Evolutionary conservation across 2,329 filamentous ascomycete genomes (phyloP).

Genomic region (Talaromyces piceae): DNA sequence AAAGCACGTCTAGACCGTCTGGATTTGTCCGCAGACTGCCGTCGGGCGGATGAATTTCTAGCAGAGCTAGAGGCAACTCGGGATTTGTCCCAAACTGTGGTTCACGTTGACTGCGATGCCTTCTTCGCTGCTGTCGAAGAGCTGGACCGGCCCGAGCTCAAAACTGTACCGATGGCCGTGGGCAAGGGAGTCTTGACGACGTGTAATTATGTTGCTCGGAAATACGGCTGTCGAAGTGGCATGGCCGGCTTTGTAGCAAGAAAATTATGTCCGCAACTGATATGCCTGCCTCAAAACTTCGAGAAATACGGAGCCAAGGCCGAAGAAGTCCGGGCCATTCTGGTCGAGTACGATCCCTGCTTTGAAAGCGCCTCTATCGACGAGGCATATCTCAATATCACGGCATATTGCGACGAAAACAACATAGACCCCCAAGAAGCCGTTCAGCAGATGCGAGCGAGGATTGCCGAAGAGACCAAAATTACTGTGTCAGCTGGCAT

Average conservation of each 20-base stretch:
- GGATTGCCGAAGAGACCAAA: conserved; percentile 67
- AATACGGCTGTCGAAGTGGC: conserved; percentile 83
- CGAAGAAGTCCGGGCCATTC: conserved; percentile 71
- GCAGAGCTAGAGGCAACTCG: conserved; percentile 68
- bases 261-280: conserved; percentile 81
- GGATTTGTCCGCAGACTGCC: conserved; percentile 65
- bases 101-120: conserved; percentile 94
- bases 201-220: conserved; percentile 82
- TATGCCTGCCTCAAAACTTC: conserved; percentile 78
- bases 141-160: conserved; percentile 74
- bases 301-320: conserved; percentile 89
- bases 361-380: conserved; percentile 95
- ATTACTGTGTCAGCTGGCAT: conserved; percentile 94
- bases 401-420: conserved; percentile 68
- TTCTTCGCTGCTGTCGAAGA: conserved; percentile 95
- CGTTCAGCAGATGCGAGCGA: conserved; percentile 67
- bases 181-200: conserved; percentile 65
- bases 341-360: conserved; percentile 78
- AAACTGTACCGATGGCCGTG: conserved; percentile 82
- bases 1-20: conserved; percentile 68
- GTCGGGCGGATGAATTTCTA: conserved; percentile 73
- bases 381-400: conserved; percentile 94
- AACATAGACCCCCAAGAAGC: conserved; percentile 62
- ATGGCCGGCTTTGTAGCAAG: conserved; percentile 96
- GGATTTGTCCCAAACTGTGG: conserved; percentile 75